Conservation (phyloP, 2,329 filamentous ascomycete species). For the Hypoxylon sp. region DNA sequence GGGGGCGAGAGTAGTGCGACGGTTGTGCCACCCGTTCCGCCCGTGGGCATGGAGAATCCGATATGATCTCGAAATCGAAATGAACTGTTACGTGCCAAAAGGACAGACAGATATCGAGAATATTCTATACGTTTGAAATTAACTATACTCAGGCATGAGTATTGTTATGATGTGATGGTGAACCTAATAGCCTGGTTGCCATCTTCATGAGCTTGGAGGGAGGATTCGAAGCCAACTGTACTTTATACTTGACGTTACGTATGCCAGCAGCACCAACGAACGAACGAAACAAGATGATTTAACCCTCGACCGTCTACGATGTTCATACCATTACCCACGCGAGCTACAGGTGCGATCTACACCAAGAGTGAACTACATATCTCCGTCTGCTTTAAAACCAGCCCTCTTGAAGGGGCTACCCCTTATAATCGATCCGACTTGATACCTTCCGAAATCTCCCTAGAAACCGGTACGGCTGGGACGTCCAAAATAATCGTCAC, state of each 20-base stretch:
- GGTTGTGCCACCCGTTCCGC: slow-evolving; percentile 37
- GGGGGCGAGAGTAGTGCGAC: slow-evolving; percentile 35
- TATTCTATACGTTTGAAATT: background rate
- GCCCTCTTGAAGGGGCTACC: background rate
- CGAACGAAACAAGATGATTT: background rate
- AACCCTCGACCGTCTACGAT: background rate
- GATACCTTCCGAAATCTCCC: background rate
- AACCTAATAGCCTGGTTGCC: background rate
- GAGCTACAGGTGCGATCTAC: background rate
- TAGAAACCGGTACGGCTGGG: background rate
- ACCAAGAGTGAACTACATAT: background rate
- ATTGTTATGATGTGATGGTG: background rate
- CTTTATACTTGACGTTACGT: background rate
- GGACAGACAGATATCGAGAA: background rate
- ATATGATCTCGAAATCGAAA: slow-evolving; percentile 44
- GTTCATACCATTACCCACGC: background rate
- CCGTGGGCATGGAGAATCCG: slow-evolving; percentile 50
- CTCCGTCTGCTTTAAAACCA: background rate
- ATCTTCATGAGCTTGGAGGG: background rate
- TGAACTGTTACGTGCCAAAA: background rate
- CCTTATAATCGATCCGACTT: slow-evolving; percentile 11
- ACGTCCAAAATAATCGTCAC: background rate
- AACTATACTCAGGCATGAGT: background rate
- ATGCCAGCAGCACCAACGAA: background rate
- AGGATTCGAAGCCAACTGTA: background rate